Evolutionary conservation across 1,139 yeast species (phyloP), one percentile per base, ranked within the genome.

Genomic region (Pichia sp.): DNA sequence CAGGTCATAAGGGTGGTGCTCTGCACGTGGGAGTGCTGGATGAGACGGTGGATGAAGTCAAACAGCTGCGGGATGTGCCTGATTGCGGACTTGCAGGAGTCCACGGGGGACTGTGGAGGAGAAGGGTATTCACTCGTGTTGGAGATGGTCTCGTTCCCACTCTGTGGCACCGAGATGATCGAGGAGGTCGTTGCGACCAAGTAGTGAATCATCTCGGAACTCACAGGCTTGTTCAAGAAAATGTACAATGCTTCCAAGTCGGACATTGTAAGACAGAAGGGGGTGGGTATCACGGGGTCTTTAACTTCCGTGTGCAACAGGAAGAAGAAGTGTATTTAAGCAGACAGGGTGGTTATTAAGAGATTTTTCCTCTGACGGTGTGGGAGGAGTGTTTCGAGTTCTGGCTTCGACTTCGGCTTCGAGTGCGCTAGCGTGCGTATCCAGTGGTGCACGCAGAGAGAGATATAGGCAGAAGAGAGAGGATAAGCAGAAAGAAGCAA

Each of bases 1-100:
- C 96, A 79, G 18, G 97, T 85, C 98, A 93, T 91, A 52, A 93
- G 75, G 1, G 98, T 93, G 41, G 97, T 91, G 3, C 96, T 87
- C 71, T 91, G 97, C 23, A 93, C 98, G 66, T 91, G 90, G 13
- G 96, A 88, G 63, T 86, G 82, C 53, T 74, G 76, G 56, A 91
- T 84, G 60, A 91, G 74, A 47, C 78, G 80, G 58, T 82, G 76
- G 61, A 91, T 90, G 72, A 91, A 91, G 18, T 72, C 71, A 46
- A 74, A 74, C 57, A 93, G 71, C 0, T 85, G 68, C 10, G 68
- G 67, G 4, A 58, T 48, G 18, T 30, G n/a, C 8, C 16, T 41
- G 3, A n/a, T n/a, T n/a, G 51, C 44, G 55, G 56, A 57, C 16
- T 2, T 28, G n/a, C 30, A 10, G 4, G n/a, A 31, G 13, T 47